phyloP scores from a whole-genome alignment of 306 rosid genomes.

The Vicia villosa region DNA sequence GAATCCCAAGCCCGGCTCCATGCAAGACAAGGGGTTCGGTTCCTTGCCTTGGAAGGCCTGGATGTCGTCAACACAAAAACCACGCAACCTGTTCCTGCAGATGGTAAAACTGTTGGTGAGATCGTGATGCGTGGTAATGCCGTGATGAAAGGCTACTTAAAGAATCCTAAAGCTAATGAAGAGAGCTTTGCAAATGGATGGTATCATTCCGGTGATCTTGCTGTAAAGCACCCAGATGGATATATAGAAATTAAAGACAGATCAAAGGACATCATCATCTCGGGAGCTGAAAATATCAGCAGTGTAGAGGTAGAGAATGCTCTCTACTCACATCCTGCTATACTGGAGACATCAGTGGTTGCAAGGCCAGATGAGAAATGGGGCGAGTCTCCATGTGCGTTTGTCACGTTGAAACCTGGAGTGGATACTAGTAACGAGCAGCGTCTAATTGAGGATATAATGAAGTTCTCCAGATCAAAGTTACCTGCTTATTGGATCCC shows the following conservation, averaged over 20 bases:
- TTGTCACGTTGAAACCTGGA: slow-evolving; percentile 68
- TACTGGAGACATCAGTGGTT: slow-evolving; percentile 80
- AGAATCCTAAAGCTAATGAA: slow-evolving; percentile 78
- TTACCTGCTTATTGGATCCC: slow-evolving; percentile 90
- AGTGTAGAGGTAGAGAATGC: slow-evolving; percentile 85
- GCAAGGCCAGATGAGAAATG: slow-evolving; percentile 85
- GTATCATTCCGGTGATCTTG: slow-evolving; percentile 93
- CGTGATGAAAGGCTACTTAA: slow-evolving; percentile 93
- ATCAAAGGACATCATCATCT: slow-evolving; percentile 90
- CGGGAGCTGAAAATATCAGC: slow-evolving; percentile 94
- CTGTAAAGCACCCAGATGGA: slow-evolving; percentile 86
- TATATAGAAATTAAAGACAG: slow-evolving; percentile 93
- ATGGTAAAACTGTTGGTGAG: slow-evolving; percentile 84
- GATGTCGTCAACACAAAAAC: slow-evolving; percentile 66
- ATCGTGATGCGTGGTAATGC: slow-evolving; percentile 81
- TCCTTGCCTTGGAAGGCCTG: slow-evolving; percentile 69
- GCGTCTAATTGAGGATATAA: slow-evolving; percentile 61
- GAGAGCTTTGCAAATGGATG: slow-evolving; percentile 82
- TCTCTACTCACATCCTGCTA: slow-evolving; percentile 66
- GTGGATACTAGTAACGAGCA: slow-evolving; percentile 57
- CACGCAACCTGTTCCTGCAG: slow-evolving; percentile 77
- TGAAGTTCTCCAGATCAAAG: slow-evolving; percentile 72
- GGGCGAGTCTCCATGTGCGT: slow-evolving; percentile 72
- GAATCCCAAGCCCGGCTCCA: slow-evolving; percentile 66
- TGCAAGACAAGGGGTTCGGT: slow-evolving; percentile 90